phyloP scores from a whole-genome alignment of 2,329 filamentous ascomycete genomes.

The Aspergillus ochraceoroseus region DNA sequence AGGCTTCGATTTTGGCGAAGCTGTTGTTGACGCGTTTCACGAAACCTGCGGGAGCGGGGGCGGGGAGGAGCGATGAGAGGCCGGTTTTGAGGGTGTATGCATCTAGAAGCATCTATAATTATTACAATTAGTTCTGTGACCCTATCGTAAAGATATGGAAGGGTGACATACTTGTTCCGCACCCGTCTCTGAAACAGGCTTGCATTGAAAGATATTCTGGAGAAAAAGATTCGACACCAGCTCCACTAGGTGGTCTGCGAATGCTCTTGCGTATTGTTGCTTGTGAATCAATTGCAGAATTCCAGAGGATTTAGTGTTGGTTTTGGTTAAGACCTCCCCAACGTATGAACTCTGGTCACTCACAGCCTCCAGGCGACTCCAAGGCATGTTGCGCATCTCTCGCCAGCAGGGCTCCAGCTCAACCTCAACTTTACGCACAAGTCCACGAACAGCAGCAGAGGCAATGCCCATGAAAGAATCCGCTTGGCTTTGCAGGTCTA shows the following conservation, averaged over 20 bases:
- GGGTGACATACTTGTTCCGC: slow-evolving; percentile 68
- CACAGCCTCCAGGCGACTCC: slow-evolving; percentile 88
- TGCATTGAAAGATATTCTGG: slow-evolving; percentile 77
- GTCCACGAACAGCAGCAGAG: slow-evolving; percentile 73
- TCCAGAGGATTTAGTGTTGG: slow-evolving; percentile 67
- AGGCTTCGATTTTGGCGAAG: slow-evolving; percentile 81
- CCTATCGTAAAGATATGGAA: too few species aligned
- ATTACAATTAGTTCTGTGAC: slow-evolving; percentile 11
- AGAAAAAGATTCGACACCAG: slow-evolving; percentile 74
- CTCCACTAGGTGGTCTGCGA: slow-evolving; percentile 94
- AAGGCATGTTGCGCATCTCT: slow-evolving; percentile 94
- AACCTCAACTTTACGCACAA: slow-evolving; percentile 78
- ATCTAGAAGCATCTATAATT: slow-evolving; percentile 78
- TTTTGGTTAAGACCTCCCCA: slow-evolving; percentile 67
- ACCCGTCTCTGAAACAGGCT: slow-evolving; percentile 85
- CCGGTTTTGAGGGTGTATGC: slow-evolving; percentile 64
- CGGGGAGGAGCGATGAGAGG: slow-evolving; percentile 49
- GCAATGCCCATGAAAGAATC: slow-evolving; percentile 95
- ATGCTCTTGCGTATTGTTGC: slow-evolving; percentile 87
- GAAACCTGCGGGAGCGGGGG: slow-evolving; percentile 61
- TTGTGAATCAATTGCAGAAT: slow-evolving; percentile 76
- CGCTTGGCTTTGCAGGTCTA: slow-evolving; percentile 88
- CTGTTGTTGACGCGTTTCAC: slow-evolving; percentile 78
- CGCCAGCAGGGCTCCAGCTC: slow-evolving; percentile 85
- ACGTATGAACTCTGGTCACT: slow-evolving; percentile 93